Base-by-base conservation (phyloP, 495 filamentous ascomycete genomes). In the Lasiosphaeria hispida region DNA sequence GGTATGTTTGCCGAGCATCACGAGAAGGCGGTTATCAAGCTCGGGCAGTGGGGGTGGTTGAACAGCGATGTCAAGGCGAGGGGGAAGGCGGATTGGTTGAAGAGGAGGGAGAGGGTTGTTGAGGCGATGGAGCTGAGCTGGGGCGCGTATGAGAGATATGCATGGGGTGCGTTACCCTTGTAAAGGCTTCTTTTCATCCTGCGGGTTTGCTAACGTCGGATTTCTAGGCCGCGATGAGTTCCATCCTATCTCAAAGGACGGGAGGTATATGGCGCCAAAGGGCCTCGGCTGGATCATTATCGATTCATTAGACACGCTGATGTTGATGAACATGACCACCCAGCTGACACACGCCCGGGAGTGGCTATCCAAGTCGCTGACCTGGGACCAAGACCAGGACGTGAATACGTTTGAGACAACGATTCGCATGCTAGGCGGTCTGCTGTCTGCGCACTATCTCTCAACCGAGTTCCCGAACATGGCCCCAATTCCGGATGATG, bases 391-490 rank as follows among this genome's bases (percentile, higher is more conserved):
- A 66, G 80, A 96, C 61, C 91, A 95, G 60, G 91, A 97, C 63
- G 95, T 99, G 39, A 97, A 88, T 71, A 97, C 92, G 0, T 99
- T 99, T 66, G 94, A 99, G 70, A 97, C 94, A 0, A 97, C 93
- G 1, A 99, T 97, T 60, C 89, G 95, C 55, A 97, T 99, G 92
- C 74, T 99, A 35, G 94, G 94, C 17, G 94, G 94, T 3, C 80
- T 99, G 15, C 79, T 99, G 14, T 96, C 94, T 8, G 94, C 94
- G 17, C 92, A 99, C 66, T 96, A 97, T 68, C 83, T 99, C 4
- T 92, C 90, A 17, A 89, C 84, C 14, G 75, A 80, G 42, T 90
- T 80, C 61, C 88, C 89, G 0, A 59, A 83, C 15, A 69, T 90
- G 67, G 87, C 88, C 11, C 80, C 87, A 10, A 71, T 88, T 57